A percentile compares a stretch with the other conserved stretches of the same genome.
phyloP scores from a whole-genome alignment of 163 green algal species.

The Scenedesmus sp. region DNA sequence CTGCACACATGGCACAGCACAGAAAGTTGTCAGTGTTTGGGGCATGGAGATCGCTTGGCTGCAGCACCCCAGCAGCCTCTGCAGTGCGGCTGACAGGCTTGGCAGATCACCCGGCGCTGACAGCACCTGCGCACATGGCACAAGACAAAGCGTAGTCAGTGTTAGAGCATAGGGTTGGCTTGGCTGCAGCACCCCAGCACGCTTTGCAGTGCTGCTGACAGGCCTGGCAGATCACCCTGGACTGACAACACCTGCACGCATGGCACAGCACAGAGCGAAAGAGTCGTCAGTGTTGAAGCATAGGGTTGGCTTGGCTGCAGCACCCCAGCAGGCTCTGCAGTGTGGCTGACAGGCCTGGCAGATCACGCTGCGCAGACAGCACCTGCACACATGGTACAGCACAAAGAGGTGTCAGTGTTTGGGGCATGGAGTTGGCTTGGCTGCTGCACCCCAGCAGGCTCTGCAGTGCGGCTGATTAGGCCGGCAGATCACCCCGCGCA shows the following conservation, averaged over 20 bases:
- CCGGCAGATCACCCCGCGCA: not conserved
- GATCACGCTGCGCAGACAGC: not conserved
- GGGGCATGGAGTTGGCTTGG: not conserved
- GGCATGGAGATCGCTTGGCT: no score
- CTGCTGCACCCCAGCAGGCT: not conserved
- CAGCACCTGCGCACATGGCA: slow-evolving; percentile 3
- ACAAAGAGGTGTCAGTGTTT: no score
- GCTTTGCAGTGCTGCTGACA: not conserved
- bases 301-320: not conserved
- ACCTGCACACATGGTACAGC: not conserved
- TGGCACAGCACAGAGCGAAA: not conserved
- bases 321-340: slow-evolving; percentile 13
- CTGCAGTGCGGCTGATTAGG: not conserved
- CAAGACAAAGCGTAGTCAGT: no score
- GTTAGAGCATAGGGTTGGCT: no score
- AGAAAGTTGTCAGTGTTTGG: no score
- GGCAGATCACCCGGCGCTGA: no score
- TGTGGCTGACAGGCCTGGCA: not conserved
- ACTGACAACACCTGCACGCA: not conserved
- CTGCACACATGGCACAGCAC: no score
- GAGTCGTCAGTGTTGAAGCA: no score
- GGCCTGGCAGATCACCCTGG: not conserved
- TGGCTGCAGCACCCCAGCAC: not conserved
- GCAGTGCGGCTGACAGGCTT: no score
- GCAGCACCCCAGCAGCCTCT: no score